These are phyloP conservation scores for Coemansia reversa DNA, from an alignment of 192 early-diverging fungal species.

Conservation along the genomic window DNA sequence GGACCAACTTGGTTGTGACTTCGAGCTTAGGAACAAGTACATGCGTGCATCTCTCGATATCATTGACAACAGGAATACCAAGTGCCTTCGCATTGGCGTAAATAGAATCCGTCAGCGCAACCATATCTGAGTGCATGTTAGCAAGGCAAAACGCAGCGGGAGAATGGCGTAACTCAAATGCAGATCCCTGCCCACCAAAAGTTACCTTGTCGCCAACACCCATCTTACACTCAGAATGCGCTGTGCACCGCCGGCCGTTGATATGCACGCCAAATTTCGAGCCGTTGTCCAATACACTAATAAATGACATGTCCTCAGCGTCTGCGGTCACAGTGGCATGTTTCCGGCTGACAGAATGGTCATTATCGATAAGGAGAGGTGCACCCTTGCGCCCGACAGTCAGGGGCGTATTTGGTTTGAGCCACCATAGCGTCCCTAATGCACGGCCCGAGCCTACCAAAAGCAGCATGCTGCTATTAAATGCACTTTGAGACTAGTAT, in stretches of 20 bases:
- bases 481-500: not conserved
- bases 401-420: constrained; percentile 15
- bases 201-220: constrained; percentile 24
- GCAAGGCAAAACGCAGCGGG: constrained; percentile 21
- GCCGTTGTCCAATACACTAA: constrained; percentile 19
- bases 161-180: constrained; percentile 18
- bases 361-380: constrained; percentile 31
- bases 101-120: not conserved
- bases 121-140: constrained; percentile 17
- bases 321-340: constrained; percentile 24
- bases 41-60: constrained; percentile 22
- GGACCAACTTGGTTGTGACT: constrained; percentile 31
- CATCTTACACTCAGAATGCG: not conserved
- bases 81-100: constrained; percentile 4
- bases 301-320: not conserved
- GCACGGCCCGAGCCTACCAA: constrained; percentile 36
- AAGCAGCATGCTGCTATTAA: constrained; percentile 18
- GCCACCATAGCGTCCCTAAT: constrained; percentile 27
- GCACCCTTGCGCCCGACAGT: constrained; percentile 36
- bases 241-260: constrained; percentile 23
- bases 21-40: constrained; percentile 30
- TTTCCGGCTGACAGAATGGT: constrained; percentile 37
- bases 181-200: constrained; percentile 42
- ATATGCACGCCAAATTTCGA: constrained; percentile 50
- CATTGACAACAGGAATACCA: constrained; percentile 17